Evolutionary conservation across 2,329 filamentous ascomycete genomes (phyloP).

Genomic region (Fusarium duplospermum): DNA sequence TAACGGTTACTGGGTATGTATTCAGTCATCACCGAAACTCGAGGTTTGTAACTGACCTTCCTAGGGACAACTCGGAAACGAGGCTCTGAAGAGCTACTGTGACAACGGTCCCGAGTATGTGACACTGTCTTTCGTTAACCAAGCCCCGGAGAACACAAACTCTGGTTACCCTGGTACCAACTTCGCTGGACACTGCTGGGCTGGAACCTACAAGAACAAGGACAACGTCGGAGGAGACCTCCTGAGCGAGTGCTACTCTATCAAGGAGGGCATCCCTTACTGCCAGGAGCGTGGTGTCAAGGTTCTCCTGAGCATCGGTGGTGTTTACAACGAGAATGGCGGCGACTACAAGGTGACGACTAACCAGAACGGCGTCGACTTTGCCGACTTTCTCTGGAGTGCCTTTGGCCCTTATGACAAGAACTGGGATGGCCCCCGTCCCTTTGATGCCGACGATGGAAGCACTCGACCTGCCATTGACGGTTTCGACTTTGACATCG

Average conservation of each 20-base stretch:
- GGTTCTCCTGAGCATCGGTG: constrained; percentile 57
- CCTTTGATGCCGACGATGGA: constrained; percentile 50
- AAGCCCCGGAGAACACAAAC: constrained; percentile 50
- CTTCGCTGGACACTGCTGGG: constrained; percentile 55
- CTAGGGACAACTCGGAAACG: constrained; percentile 51
- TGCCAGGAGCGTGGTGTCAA: constrained; percentile 57
- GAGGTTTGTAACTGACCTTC: not conserved
- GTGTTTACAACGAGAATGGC: constrained; percentile 39
- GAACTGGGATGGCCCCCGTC: constrained; percentile 50
- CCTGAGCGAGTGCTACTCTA: constrained; percentile 49
- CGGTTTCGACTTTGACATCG: constrained; percentile 59
- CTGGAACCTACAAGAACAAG: constrained; percentile 38
- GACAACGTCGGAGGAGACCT: constrained; percentile 45
- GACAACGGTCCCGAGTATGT: constrained; percentile 52
- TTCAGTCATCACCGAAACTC: not conserved
- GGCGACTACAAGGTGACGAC: constrained; percentile 51
- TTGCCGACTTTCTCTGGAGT: constrained; percentile 53
- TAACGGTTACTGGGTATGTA: constrained; percentile 56
- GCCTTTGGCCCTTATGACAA: constrained; percentile 53
- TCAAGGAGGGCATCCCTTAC: constrained; percentile 55
- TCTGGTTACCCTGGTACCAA: constrained; percentile 54
- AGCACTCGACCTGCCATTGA: constrained; percentile 48
- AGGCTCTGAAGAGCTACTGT: constrained; percentile 51
- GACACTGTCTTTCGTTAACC: constrained; percentile 54
- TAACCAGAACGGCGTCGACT: constrained; percentile 47